A percentile compares a stretch with the other conserved stretches of the same genome.
phyloP scores from a whole-genome alignment of 2,329 filamentous ascomycete species.

The Ophiostoma ulmi region DNA sequence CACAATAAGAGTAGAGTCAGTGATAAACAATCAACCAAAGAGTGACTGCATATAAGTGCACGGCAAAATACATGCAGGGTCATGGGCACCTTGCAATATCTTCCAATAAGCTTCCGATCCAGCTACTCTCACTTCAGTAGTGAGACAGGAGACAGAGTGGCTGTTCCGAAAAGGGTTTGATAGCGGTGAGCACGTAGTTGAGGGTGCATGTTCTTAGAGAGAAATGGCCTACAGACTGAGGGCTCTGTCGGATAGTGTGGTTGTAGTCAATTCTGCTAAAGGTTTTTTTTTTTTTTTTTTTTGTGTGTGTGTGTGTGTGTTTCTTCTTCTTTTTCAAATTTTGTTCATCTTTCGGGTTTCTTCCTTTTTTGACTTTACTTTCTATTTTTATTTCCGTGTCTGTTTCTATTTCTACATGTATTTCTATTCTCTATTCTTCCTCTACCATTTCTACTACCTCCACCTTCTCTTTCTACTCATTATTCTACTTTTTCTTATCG shows the following conservation, averaged over 20 bases:
- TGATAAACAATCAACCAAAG: too few relatives aligned
- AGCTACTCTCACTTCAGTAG: background rate
- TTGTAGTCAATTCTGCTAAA: background rate
- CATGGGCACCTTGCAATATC: background rate
- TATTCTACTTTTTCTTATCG: background rate
- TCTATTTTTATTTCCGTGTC: background rate
- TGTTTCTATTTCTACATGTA: background rate
- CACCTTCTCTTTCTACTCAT: background rate
- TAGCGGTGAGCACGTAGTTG: background rate
- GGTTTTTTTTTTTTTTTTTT: background rate
- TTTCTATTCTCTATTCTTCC: background rate
- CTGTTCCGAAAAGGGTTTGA: background rate
- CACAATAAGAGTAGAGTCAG: background rate
- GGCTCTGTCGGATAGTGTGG: background rate
- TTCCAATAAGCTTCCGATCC: conserved; percentile 2
- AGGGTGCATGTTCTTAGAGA: too few relatives aligned
- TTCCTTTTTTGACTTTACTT: too few relatives aligned
- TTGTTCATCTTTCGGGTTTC: too few relatives aligned
- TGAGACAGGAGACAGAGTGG: background rate
- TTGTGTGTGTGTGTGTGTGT: too few relatives aligned
- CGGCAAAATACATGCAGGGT: conserved; percentile 2
- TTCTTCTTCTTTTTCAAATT: too few relatives aligned
- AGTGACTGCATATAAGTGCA: background rate
- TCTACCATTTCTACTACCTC: too few relatives aligned
- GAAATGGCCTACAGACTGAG: too few relatives aligned